These are phyloP conservation scores for Fistulinella cinereoalba DNA, from an alignment of 1,284 basidiomycete species.

Conservation along the genomic window DNA sequence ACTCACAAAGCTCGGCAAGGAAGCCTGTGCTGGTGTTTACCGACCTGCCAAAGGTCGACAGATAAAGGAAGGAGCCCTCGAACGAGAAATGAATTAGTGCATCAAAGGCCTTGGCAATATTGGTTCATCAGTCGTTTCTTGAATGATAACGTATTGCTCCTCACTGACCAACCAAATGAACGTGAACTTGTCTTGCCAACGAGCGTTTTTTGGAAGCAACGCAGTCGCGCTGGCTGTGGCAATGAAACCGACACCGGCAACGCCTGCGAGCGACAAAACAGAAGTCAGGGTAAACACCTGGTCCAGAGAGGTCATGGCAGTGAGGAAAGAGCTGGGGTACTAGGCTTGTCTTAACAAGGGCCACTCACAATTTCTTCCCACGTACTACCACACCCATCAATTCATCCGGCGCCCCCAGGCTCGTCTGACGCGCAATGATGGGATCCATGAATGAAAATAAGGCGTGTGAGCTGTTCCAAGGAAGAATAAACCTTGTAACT, in stretches of 20 bases:
- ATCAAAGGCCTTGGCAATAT: conserved; percentile 58
- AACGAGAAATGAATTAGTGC: conserved; percentile 76
- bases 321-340: not conserved
- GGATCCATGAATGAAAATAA: too few relatives aligned
- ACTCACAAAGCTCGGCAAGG: conserved; percentile 74
- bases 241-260: conserved; percentile 46
- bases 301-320: conserved; percentile 14
- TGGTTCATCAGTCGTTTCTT: not conserved
- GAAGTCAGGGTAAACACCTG: conserved; percentile 65
- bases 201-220: conserved; percentile 59
- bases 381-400: too few relatives aligned
- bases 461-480: too few relatives aligned
- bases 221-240: conserved; percentile 51
- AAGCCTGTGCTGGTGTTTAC: conserved; percentile 67
- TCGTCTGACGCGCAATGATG: too few relatives aligned
- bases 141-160: not conserved
- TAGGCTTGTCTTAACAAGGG: too few relatives aligned
- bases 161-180: conserved; percentile 70
- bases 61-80: conserved; percentile 75
- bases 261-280: conserved; percentile 59
- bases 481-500: too few relatives aligned
- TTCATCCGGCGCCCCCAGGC: too few relatives aligned
- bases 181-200: conserved; percentile 59
- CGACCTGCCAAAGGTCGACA: conserved; percentile 68
- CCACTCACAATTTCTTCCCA: too few relatives aligned